Percentiles rank a stretch among this genome's conserved stretches.
Evolutionary conservation across 2,329 filamentous ascomycete genomes (phyloP).

Genomic region (Hymenoscyphus repandus): DNA sequence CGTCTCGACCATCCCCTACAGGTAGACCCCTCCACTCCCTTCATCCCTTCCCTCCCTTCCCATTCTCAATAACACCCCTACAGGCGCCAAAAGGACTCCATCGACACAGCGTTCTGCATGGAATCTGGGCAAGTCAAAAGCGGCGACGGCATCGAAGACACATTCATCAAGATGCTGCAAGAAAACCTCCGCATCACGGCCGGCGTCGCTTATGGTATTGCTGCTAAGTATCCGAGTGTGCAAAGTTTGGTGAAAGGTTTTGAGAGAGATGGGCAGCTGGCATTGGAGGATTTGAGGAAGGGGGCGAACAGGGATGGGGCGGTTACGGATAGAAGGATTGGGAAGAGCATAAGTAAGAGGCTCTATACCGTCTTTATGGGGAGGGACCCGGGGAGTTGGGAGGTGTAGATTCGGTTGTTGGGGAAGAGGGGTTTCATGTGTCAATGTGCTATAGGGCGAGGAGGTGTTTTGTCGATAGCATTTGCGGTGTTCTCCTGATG

Average conservation of each 20-base stretch:
- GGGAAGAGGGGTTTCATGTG: constrained; percentile 27
- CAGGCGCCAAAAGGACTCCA: constrained; percentile 38
- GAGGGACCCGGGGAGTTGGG: neutral
- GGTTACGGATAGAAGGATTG: neutral
- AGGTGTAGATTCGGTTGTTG: neutral
- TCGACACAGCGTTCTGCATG: constrained; percentile 68
- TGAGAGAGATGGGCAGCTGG: neutral
- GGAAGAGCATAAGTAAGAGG: neutral
- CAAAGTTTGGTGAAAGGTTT: neutral
- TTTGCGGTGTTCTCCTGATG: no score
- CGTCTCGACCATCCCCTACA: constrained; percentile 71
- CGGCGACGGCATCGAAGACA: constrained; percentile 60
- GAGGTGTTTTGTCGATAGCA: no score
- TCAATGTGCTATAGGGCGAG: no score
- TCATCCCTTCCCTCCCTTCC: neutral
- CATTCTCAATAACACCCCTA: neutral
- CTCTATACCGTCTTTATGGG: neutral
- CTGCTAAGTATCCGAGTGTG: neutral
- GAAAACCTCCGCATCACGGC: constrained; percentile 59
- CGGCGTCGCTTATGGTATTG: neutral
- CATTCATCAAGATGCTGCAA: constrained; percentile 70
- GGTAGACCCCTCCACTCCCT: constrained; percentile 32
- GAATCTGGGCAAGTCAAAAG: constrained; percentile 69
- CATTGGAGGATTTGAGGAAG: neutral
- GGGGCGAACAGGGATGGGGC: neutral